phyloP scores from a whole-genome alignment of 257 asterid species.

The Linaria vulgaris region DNA sequence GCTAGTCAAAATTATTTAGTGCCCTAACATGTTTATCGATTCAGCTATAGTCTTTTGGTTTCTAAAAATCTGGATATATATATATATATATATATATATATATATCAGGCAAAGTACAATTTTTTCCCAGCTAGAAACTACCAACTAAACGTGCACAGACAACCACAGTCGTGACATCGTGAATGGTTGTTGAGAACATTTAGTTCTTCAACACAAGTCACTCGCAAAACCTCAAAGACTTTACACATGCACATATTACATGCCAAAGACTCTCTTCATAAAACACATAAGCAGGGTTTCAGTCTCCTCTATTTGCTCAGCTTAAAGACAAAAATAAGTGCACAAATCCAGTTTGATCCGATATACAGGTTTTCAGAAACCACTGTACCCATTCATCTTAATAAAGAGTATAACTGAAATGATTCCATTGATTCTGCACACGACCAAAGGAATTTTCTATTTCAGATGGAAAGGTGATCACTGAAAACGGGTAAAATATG shows the following conservation, averaged over 20 bases:
- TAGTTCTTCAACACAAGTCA: neutral
- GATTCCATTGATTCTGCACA: conserved; percentile 30
- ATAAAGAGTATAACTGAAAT: neutral
- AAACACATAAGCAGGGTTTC: neutral
- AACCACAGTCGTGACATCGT: neutral
- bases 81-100: too few relatives aligned
- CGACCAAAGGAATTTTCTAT: conserved; percentile 22
- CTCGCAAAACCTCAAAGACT: conserved; percentile 6
- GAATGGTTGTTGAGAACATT: neutral
- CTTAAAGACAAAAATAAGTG: neutral
- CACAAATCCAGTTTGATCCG: neutral
- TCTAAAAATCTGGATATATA: neutral
- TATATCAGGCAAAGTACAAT: too few relatives aligned
- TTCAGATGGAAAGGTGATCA: conserved; percentile 18
- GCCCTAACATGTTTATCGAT: conserved; percentile 17
- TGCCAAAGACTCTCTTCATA: conserved; percentile 2
- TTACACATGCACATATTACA: neutral
- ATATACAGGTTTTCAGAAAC: neutral
- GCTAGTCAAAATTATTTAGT: conserved; percentile 5
- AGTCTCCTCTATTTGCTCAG: neutral
- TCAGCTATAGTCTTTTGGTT: neutral
- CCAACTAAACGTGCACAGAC: conserved; percentile 1
- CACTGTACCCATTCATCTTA: conserved; percentile 2
- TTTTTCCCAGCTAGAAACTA: neutral
- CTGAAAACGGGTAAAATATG: conserved; percentile 6